These are phyloP conservation scores for Colletotrichum theobromicola DNA, from an alignment of 2,329 filamentous ascomycete genomes.

Conservation along the genomic window DNA sequence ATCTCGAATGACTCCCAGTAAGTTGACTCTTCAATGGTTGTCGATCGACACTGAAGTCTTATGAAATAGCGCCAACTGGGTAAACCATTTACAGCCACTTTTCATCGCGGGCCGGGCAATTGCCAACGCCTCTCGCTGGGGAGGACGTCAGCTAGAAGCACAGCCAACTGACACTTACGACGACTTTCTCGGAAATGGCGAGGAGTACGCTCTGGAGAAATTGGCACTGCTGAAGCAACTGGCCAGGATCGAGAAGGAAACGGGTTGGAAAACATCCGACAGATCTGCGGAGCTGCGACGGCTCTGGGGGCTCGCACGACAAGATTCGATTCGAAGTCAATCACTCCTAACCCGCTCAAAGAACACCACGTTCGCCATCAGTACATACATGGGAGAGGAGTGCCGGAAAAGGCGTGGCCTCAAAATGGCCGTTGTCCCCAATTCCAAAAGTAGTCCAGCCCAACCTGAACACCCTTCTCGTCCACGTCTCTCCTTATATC, in stretches of 20 bases:
- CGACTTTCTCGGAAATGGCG: background rate
- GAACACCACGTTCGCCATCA: background rate
- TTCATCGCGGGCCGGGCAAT: conserved; percentile 15
- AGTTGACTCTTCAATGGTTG: background rate
- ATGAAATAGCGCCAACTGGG: conserved; percentile 14
- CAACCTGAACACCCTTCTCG: background rate
- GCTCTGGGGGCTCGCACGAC: background rate
- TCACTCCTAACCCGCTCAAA: background rate
- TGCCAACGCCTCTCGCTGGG: background rate
- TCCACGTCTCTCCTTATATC: background rate
- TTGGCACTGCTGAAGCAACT: conserved; percentile 10
- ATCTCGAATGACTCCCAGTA: conserved; percentile 16
- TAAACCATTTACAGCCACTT: conserved; percentile 19
- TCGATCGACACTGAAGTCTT: background rate
- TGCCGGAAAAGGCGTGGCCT: background rate
- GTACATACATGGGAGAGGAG: background rate
- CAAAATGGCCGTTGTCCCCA: background rate
- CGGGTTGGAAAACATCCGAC: conserved; percentile 18
- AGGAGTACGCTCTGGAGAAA: conserved; percentile 2
- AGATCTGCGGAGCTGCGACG: background rate
- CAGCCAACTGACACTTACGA: background rate
- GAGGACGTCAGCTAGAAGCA: background rate
- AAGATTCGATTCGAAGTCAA: background rate
- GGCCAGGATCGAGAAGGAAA: conserved; percentile 9
- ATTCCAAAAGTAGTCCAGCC: background rate